Evolutionary conservation across 1,139 yeast genomes (phyloP).

Genomic region (Pichia sp.): DNA sequence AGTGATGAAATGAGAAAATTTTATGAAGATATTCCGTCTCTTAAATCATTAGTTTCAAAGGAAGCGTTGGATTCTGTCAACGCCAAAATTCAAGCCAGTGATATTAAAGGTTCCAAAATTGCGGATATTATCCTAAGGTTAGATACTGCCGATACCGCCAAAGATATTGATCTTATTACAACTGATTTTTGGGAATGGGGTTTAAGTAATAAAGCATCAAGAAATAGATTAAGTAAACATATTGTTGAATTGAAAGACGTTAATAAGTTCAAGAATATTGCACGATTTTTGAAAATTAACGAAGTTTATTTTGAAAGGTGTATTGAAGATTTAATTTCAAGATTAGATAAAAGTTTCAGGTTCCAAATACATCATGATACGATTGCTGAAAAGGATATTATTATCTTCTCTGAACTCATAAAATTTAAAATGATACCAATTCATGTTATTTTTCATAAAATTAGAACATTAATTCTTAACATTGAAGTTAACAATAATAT

Average conservation of each 20-base stretch:
- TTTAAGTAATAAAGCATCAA: conserved; percentile 70
- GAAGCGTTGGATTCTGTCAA: conserved; percentile 21
- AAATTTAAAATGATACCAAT: conserved; percentile 73
- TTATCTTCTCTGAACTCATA: conserved; percentile 66
- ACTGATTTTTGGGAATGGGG: conserved; percentile 44
- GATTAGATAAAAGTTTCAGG: conserved; percentile 55
- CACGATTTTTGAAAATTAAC: conserved; percentile 64
- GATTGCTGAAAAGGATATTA: conserved; percentile 50
- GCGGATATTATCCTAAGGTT: conserved; percentile 28
- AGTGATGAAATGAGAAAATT: conserved; percentile 57
- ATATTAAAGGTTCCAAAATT: conserved; percentile 11
- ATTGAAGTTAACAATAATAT: conserved; percentile 50
- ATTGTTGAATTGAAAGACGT: conserved; percentile 44
- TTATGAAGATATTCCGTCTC: conserved; percentile 43
- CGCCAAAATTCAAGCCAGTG: conserved; percentile 15
- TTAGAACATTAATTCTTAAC: conserved; percentile 49
- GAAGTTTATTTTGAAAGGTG: conserved; percentile 44
- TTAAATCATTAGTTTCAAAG: conserved; percentile 21
- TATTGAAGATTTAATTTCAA: conserved; percentile 48
- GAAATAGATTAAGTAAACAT: conserved; percentile 51
- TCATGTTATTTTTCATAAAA: conserved; percentile 65
- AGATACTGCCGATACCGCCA: conserved; percentile 40
- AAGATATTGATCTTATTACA: conserved; percentile 53
- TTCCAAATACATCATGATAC: conserved; percentile 49
- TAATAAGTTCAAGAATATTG: conserved; percentile 43